Evolutionary conservation across 306 rosid genomes (phyloP), one percentile per base, ranked within the genome.

Genomic region (Morella rubra): DNA sequence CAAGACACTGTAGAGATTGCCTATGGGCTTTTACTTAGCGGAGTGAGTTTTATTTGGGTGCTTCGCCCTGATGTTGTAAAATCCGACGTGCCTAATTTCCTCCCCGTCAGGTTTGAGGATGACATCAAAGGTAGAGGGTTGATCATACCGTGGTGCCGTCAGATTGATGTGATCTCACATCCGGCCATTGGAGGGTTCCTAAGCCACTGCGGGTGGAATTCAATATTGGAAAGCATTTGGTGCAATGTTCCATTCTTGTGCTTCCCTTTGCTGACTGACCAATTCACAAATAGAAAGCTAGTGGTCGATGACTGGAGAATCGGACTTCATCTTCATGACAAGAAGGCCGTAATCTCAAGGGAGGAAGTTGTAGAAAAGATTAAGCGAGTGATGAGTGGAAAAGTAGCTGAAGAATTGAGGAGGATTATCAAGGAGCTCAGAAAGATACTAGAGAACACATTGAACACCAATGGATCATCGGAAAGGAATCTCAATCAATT

Each of bases 171-270:
- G 49, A 71, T 86, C 85, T 51, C 84, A 0, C 91, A 88, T 74
- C 87, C 89, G 0, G 87, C 89, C 0, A 55, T 86, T 24, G 84
- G 91, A 75, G 89, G 92, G 32, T 88, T 90, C 71, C 76, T 86
- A 45, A 79, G 89, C 7, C 89, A 88, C 44, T 90, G 92, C 16
- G 95, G 92, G 2, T 88, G 92, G 96, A 90, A 90, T 44, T 88
- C 92, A 0, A 83, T 87, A 41, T 37, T 90, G 44, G 92, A 88
- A 59, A 82, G 88, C 13, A 59, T 88, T 37, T 86, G 96, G 91
- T 81, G 84, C 6, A 46, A 69, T 40, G 80, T 85, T 11, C 89
- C 96, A 2, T 22, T 88, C 6, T 19, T 90, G 52, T 90, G 96
- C 58, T 90, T 83, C 53, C 89, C 96, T 10, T 37, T 88, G 18